phyloP scores from a whole-genome alignment of 2,329 filamentous ascomycete genomes.

The Cercospora beticola region DNA sequence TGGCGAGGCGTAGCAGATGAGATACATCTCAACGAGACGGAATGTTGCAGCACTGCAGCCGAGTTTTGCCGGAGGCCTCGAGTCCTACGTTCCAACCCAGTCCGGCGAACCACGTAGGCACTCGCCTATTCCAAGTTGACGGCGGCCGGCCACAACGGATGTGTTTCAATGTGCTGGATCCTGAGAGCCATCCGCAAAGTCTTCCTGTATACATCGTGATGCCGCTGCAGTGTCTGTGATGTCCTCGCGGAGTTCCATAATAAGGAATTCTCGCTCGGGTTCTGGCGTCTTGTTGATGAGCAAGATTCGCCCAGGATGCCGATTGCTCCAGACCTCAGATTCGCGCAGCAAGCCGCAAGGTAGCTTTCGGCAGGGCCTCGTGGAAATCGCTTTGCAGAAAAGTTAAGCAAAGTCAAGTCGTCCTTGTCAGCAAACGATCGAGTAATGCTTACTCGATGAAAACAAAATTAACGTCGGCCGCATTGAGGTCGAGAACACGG shows the following conservation, averaged over 20 bases:
- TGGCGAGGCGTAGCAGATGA: not conserved
- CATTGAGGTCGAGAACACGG: not conserved
- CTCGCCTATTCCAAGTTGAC: not conserved
- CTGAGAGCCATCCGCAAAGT: not conserved
- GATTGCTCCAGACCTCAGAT: slow-evolving; percentile 1
- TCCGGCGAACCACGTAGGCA: not conserved
- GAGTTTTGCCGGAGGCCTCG: not conserved
- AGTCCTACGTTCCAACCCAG: not conserved
- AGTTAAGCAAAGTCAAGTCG: not conserved
- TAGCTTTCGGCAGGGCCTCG: not conserved
- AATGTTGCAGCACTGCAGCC: not conserved
- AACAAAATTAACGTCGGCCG: slow-evolving; percentile 10
- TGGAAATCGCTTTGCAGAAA: slow-evolving; percentile 1
- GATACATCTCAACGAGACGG: not conserved
- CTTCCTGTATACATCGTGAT: not conserved
- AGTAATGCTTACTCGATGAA: slow-evolving; percentile 28
- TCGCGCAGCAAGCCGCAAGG: not conserved
- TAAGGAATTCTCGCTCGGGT: not conserved
- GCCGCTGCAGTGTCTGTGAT: not conserved
- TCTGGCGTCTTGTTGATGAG: not conserved
- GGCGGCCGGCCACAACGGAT: not conserved
- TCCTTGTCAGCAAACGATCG: slow-evolving; percentile 15
- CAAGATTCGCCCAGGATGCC: not conserved
- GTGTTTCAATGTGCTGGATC: not conserved
- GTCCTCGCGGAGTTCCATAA: not conserved